phyloP scores from a whole-genome alignment of 2,329 filamentous ascomycete species.

The Clonostachys solani region DNA sequence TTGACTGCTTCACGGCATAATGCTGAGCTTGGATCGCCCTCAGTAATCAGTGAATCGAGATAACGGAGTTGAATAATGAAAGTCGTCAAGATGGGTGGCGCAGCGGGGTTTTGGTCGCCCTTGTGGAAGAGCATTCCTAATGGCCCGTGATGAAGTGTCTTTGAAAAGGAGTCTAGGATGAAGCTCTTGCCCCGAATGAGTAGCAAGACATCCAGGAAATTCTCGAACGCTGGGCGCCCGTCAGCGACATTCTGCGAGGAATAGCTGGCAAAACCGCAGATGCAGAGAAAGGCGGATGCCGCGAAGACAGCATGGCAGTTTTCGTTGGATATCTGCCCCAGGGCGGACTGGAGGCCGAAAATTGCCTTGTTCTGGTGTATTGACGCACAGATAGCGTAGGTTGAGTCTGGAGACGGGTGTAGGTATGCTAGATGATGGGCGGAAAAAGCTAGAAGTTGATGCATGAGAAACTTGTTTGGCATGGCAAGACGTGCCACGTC shows the following conservation, averaged over 20 bases:
- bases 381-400: conserved; percentile 18
- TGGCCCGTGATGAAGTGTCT: neutral
- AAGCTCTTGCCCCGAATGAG: conserved; percentile 21
- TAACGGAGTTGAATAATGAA: too few relatives aligned
- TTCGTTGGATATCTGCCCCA: conserved; percentile 15
- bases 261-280: conserved; percentile 19
- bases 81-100: too few relatives aligned
- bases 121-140: neutral
- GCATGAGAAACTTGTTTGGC: conserved; percentile 18
- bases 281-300: conserved; percentile 20
- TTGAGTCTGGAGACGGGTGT: conserved; percentile 12
- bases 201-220: conserved; percentile 23
- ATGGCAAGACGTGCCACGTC: conserved; percentile 17
- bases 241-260: neutral
- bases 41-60: too few relatives aligned
- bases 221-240: conserved; percentile 13
- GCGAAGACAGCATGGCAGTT: conserved; percentile 25
- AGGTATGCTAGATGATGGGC: conserved; percentile 20
- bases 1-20: too few relatives aligned
- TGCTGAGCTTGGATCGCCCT: too few relatives aligned
- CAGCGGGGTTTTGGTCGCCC: too few relatives aligned
- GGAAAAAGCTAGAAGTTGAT: conserved; percentile 22
- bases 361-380: conserved; percentile 24
- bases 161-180: conserved; percentile 16
- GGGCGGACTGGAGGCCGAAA: conserved; percentile 16